Conservation (phyloP, 441 rosid species). For the Manihot esculenta region DNA sequence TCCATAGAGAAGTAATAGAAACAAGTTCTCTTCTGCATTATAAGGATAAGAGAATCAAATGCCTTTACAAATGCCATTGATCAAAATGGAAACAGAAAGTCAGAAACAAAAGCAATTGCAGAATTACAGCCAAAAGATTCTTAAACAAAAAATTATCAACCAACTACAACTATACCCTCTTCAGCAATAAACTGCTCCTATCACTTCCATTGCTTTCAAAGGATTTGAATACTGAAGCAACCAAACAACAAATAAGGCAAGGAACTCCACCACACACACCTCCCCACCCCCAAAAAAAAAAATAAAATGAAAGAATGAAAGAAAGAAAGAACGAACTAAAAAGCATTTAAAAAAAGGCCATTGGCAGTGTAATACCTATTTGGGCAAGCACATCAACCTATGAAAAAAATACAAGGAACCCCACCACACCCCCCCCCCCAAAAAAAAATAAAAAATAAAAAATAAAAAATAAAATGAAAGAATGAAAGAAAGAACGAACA, state of each 20-base stretch:
- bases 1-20: neutral
- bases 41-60: neutral
- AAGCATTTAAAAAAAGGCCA: too few species aligned
- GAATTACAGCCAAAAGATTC: too few species aligned
- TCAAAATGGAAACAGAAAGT: neutral
- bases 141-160: neutral
- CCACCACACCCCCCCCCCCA: too few species aligned
- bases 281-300: too few species aligned
- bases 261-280: too few species aligned
- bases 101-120: too few species aligned
- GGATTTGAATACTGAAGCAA: neutral
- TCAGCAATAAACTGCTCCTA: neutral
- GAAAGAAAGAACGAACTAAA: too few species aligned
- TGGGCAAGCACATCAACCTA: neutral
- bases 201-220: neutral
- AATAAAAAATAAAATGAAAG: too few species aligned
- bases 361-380: neutral
- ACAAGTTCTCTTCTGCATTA: neutral
- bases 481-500: too few species aligned
- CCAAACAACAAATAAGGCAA: neutral
- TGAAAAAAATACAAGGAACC: too few species aligned
- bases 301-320: too few species aligned
- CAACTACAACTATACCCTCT: neutral
- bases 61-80: neutral
- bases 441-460: too few species aligned